These are phyloP conservation scores for Mycena albidolilacea DNA, from an alignment of 768 basidiomycete species.

Conservation along the genomic window DNA sequence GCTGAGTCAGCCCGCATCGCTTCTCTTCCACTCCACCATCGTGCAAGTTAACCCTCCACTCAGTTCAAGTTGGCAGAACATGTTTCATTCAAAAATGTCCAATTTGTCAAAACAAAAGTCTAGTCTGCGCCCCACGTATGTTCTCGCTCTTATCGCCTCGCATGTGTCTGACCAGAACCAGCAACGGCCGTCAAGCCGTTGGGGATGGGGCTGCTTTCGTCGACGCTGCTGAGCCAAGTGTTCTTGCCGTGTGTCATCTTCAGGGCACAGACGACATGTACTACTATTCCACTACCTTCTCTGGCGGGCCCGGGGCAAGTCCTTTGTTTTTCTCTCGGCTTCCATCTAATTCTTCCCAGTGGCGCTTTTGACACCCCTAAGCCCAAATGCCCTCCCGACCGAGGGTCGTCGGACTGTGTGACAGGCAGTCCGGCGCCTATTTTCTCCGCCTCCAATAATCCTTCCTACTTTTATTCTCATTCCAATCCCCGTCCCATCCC, in stretches of 20 bases:
- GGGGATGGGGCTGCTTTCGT: conserved; percentile 93
- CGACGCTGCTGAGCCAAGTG: conserved; percentile 83
- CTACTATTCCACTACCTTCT: conserved; percentile 94
- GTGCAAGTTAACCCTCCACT: conserved; percentile 35
- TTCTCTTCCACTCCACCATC: conserved; percentile 38
- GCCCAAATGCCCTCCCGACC: conserved; percentile 93
- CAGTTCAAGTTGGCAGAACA: conserved; percentile 86
- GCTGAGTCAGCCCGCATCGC: not conserved
- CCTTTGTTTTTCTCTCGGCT: conserved; percentile 2
- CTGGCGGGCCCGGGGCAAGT: conserved; percentile 91
- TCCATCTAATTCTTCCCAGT: conserved; percentile 62
- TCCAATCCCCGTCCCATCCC: conserved; percentile 47
- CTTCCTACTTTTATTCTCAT: conserved; percentile 39
- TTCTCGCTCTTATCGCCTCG: conserved; percentile 31
- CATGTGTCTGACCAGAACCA: conserved; percentile 51
- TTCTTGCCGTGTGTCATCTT: conserved; percentile 89
- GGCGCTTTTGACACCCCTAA: conserved; percentile 96
- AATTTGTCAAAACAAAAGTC: conserved; percentile 83
- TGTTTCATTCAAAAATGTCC: conserved; percentile 82
- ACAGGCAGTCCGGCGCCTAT: conserved; percentile 88
- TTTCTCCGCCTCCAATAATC: conserved; percentile 54
- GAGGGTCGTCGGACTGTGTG: conserved; percentile 97
- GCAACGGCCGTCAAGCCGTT: conserved; percentile 98
- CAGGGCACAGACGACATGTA: conserved; percentile 88
- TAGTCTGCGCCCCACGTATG: conserved; percentile 97